These are phyloP conservation scores for Malus hybrid DNA, from an alignment of 331 rosid species.

Conservation along the genomic window DNA sequence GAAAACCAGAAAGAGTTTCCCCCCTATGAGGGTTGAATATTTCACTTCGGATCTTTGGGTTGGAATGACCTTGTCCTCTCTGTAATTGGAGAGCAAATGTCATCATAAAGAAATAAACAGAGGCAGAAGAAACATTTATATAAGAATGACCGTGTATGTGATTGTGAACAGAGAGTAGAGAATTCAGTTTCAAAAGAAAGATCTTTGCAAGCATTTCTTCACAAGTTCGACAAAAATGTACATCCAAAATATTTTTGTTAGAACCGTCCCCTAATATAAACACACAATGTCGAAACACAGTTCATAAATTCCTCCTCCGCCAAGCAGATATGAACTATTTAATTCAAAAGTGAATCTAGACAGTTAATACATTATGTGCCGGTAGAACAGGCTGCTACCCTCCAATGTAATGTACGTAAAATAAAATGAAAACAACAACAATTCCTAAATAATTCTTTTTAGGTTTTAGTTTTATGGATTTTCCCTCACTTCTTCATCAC, in stretches of 20 bases:
- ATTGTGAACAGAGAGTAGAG: background rate
- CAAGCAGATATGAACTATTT: background rate
- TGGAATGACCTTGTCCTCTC: constrained; percentile 43
- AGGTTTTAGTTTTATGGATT: background rate
- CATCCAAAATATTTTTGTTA: background rate
- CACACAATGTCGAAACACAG: background rate
- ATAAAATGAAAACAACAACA: background rate
- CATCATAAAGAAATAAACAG: background rate
- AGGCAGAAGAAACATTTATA: constrained; percentile 5
- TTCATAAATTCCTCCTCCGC: background rate
- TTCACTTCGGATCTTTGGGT: constrained; percentile 38
- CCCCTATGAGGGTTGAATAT: constrained; percentile 37
- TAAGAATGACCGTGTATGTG: background rate
- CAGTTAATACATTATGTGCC: background rate
- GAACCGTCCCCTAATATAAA: background rate
- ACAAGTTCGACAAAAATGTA: background rate
- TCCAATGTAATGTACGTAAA: background rate
- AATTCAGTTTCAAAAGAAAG: background rate
- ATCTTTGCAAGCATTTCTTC: no score
- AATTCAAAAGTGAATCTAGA: background rate
- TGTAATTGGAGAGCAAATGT: constrained; percentile 19
- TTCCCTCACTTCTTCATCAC: background rate
- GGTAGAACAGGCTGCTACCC: background rate
- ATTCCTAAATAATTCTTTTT: background rate
- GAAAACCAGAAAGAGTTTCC: constrained; percentile 49